Evolutionary conservation across 2,329 filamentous ascomycete species (phyloP), one percentile per base, ranked within the genome.

Genomic region (Fusarium coicis): DNA sequence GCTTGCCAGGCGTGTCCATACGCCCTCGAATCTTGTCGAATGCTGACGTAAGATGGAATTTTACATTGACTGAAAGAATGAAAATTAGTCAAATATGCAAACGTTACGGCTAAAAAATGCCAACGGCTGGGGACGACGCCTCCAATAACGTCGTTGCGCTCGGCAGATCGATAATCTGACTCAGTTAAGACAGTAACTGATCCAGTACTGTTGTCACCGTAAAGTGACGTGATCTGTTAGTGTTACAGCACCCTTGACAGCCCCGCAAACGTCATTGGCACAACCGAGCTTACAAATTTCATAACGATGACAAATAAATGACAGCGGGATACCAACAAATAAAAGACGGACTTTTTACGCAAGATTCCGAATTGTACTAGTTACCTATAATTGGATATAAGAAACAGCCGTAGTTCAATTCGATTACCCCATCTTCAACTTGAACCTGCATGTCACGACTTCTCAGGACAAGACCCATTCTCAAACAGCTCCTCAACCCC

Each of bases 181-280:
- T 2, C 0, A 12, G 56, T 43, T 68, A 52, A n/a, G 11, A 2
- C 2, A 42, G 8, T 64, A 69, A 57, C 58, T 2, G 10, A 6
- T 14, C 4, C 1, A 5, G 1, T 6, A 14, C 5, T 4, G 21
- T 34, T n/a, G 36, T 7, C 34, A 11, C 23, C 0, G 0, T 39
- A 7, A 15, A 14, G 1, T 23, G 14, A 6, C 42, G 36, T 30
- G 47, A 58, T 69, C 40, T 57, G 66, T 65, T 69, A 69, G 58
- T 56, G 34, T 14, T 7, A 7, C 2, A 68, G 2, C 42, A 10
- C 3, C 0, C 18, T 47, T 10, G 1, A 5, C 18, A 19, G 19
- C 66, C 66, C 65, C 65, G 44, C 65, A 69, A 21, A 69, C 66
- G 66, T 69, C 66, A 69, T 69, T 16, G 63, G 19, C 23, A 50